phyloP scores from a whole-genome alignment of 257 asterid species.

The Plantago major region DNA sequence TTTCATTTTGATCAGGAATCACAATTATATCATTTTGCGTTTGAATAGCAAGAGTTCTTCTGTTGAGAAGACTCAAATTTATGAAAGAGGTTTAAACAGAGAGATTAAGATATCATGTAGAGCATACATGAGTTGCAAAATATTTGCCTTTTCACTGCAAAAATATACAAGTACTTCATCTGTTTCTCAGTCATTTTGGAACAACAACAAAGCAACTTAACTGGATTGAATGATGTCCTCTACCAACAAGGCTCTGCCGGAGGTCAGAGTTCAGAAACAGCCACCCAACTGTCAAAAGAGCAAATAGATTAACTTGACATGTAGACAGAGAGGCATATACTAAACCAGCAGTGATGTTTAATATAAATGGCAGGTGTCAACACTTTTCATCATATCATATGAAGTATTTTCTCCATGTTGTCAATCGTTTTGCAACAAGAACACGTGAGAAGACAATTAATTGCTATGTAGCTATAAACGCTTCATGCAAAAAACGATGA shows the following conservation, averaged over 20 bases:
- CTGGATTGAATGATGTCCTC: constrained; percentile 17
- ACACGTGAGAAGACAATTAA: neutral
- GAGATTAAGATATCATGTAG: neutral
- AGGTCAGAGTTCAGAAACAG: constrained; percentile 38
- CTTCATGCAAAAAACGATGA: neutral
- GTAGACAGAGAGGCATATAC: neutral
- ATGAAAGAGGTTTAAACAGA: constrained; percentile 15
- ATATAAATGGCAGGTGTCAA: no score
- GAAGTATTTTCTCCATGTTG: neutral
- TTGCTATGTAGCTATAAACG: neutral
- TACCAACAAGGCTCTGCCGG: constrained; percentile 12
- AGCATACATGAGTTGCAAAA: constrained; percentile 8
- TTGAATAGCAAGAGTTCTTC: neutral
- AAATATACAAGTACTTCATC: constrained; percentile 7
- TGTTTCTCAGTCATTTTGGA: constrained; percentile 3
- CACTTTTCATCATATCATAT: neutral
- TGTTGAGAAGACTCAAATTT: constrained; percentile 11
- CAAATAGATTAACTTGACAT: constrained; percentile 1
- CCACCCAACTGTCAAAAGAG: constrained; percentile 79
- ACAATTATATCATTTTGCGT: neutral
- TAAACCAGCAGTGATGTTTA: neutral
- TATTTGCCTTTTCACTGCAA: constrained; percentile 17
- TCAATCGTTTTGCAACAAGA: neutral
- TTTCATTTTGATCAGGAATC: no score
- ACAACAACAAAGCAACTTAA: constrained; percentile 2